Base-by-base conservation (phyloP, 108 stramenopile genomes). In the Mediolabrus comicus region DNA sequence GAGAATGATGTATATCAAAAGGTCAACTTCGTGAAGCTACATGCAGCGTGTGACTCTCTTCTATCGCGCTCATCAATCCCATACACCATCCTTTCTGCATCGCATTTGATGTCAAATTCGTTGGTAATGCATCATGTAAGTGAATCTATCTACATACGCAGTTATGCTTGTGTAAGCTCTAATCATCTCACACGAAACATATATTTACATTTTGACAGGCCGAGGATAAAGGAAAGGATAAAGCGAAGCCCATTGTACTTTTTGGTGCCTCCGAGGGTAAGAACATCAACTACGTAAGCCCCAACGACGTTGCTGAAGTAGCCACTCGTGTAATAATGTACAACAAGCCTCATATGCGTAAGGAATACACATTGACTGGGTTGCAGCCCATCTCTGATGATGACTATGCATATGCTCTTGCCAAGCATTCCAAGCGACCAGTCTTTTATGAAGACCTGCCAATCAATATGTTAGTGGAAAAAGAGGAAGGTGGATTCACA, bases 241-340 rank as follows among this genome's bases (percentile, higher is more conserved):
- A 49, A 24, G 65, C 66, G 39, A 81, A 83, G 46, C 74, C 63
- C 32, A 65, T 82, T 24, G 80, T 77, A 22, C 61, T 75, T 14
- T 86, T 77, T 63, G 82, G 82, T 27, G 72, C 80, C 58, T 43
- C 67, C 25, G 29, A 62, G 17, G 74, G 49, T 14, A 62, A 30
- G 39, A 79, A 79, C 17, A 72, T 86, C 35, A 81, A 86, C 71
- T 86, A 86, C 75, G 85, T 86, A 3, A 69, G 66, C 25, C 85
- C 85, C 14, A 86, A 86, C 51, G 85, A 86, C 34, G 72, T 86
- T 59, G 85, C 85, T 25, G 85, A 86, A 34, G 79, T 73, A 16
- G 79, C 79, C 31, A 69, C 81, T 22, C 65, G 67, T 9, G 73
- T 79, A 2, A 62, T 86, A 11, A 29, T 86, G 43, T 62, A 77